These are phyloP conservation scores for Pseudogymnoascus sp. DNA, from an alignment of 2,329 filamentous ascomycete species.

Conservation along the genomic window DNA sequence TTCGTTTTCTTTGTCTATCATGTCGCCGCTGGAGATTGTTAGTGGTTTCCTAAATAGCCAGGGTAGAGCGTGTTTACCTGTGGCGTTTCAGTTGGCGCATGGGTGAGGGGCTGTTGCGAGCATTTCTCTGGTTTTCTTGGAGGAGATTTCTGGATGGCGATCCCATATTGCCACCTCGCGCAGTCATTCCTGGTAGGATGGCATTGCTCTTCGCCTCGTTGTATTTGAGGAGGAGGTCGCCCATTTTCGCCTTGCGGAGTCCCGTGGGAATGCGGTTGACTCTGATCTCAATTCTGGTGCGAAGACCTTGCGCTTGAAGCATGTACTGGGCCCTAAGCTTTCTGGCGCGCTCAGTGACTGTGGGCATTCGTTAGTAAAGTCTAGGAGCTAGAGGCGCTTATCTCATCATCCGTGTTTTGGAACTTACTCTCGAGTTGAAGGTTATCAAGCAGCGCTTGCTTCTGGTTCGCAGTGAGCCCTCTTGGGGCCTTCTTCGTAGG, in stretches of 20 bases:
- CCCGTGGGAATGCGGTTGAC: constrained; percentile 82
- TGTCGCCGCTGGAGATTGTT: constrained; percentile 47
- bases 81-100: constrained; percentile 38
- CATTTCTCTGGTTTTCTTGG: constrained; percentile 18
- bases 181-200: background rate
- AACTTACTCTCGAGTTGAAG: constrained; percentile 75
- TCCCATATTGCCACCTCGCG: constrained; percentile 9
- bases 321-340: constrained; percentile 84
- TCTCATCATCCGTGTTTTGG: background rate
- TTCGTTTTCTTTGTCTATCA: constrained; percentile 73
- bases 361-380: constrained; percentile 14
- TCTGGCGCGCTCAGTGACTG: constrained; percentile 80
- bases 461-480: constrained; percentile 62
- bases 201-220: constrained; percentile 15
- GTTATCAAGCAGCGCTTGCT: constrained; percentile 82
- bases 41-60: constrained; percentile 17
- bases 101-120: constrained; percentile 21
- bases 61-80: constrained; percentile 37
- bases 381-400: constrained; percentile 14
- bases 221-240: constrained; percentile 50
- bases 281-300: constrained; percentile 82
- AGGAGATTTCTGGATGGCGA: constrained; percentile 22
- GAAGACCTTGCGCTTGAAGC: constrained; percentile 76
- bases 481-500: constrained; percentile 55
- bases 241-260: constrained; percentile 72